Evolutionary conservation across 345 rosid genomes (phyloP).

Genomic region (Eutrema yunnanense): DNA sequence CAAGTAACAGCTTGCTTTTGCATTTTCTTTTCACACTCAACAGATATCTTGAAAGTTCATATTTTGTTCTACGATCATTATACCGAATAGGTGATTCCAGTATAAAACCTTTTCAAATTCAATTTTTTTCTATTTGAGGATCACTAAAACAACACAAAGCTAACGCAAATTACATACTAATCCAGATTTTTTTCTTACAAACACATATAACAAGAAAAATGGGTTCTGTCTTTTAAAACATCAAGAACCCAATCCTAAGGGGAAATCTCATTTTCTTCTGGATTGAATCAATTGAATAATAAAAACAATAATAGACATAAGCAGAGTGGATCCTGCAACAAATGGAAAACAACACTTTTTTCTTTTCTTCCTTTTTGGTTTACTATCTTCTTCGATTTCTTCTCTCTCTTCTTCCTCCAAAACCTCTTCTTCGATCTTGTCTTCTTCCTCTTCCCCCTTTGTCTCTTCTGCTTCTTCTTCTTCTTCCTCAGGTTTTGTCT

Average conservation of each 20-base stretch:
- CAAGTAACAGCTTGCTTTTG: constrained; percentile 18
- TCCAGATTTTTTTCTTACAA: background rate
- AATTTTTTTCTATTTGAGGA: background rate
- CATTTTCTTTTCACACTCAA: background rate
- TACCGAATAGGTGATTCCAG: background rate
- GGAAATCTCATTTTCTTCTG: constrained; percentile 13
- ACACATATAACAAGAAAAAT: background rate
- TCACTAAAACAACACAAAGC: constrained; percentile 4
- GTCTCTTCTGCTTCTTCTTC: background rate
- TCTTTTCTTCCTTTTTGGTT: constrained; percentile 24
- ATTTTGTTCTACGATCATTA: background rate
- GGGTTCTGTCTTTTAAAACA: background rate
- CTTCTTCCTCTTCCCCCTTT: constrained; percentile 5
- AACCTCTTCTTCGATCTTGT: constrained; percentile 8
- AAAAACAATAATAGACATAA: constrained; percentile 25
- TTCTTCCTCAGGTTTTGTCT: constrained; percentile 13
- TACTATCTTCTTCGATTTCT: constrained; percentile 11
- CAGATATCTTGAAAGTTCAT: background rate
- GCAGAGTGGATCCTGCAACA: constrained; percentile 30
- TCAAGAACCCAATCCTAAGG: background rate
- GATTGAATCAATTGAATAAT: constrained; percentile 23
- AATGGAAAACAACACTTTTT: constrained; percentile 25
- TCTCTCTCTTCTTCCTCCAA: constrained; percentile 8
- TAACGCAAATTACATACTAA: background rate
- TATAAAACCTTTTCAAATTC: background rate